Evolutionary conservation across 176 grass and related monocot species (phyloP), one percentile per base, ranked within the genome.

Genomic region (Musa itinerans): DNA sequence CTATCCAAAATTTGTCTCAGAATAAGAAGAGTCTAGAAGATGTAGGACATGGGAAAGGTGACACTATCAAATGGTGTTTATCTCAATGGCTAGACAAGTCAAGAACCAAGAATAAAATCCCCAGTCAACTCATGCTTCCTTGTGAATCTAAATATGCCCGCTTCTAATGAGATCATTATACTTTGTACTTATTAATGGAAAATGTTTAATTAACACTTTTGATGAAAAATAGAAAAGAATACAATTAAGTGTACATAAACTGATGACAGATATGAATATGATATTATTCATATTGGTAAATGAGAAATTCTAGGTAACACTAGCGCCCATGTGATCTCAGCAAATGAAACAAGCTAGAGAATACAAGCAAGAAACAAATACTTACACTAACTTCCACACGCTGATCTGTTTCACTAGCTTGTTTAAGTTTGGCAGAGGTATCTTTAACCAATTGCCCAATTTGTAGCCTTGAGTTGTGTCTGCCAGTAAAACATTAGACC

Each of bases 341-440:
- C 10, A 12, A 26, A 26, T 3, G 26, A 65, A 26, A 65, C 3
- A 65, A 65, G 22, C 13, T 43, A 12, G 10, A 65, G n/a, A 65
- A 11, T 26, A 26, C 23, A 11, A 22, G 23, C 63, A 65, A 65
- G 2, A 2, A 69, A 20, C 59, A 12, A 15, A 83, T 89, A 71
- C 86, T 92, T 65, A 65, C 63, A 26, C 63, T 65, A 26, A 65
- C 63, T 26, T 65, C 63, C 2, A 85, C 68, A 56, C 48, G 65
- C 25, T 90, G 93, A 79, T 92, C 93, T 0, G 89, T 90, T 80
- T 96, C 93, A 8, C 89, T 96, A 25, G 93, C 93, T 80, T 96
- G 87, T 74, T 81, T 96, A 22, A 96, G 86, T 76, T 73, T 79
- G 3, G 77, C 81, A 5, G 83, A 84, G 49, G 86, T 87, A 76